Base-by-base conservation (phyloP, 257 asterid genomes). In the Lavandula angustifolia region DNA sequence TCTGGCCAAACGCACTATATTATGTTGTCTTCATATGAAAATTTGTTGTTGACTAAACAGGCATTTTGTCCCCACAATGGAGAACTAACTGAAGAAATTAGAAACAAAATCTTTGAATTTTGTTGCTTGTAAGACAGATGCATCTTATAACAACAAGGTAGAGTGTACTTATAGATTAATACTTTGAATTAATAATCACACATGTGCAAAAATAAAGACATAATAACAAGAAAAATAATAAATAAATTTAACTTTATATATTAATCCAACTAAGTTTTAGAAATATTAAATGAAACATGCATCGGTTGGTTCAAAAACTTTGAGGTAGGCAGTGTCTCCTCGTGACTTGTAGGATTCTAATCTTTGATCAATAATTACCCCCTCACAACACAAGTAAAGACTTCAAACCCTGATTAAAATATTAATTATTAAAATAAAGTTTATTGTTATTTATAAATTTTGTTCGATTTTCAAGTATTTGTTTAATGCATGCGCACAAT, bases 1-100 rank as follows among this genome's bases (percentile, higher is more conserved):
- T 54, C 32, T 13, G 52, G 67, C 80, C 76, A 54, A 67, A 76
- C 80, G 55, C 80, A 72, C 77, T 72, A 7, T 14, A 37, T 55
- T 62, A 55, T 53, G 50, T 62, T 8, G 32, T 22, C 7, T 22
- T 33, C 4, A 50, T 38, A 54, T 17, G 50, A 31, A 59, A 60
- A 22, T 44, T 32, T 16, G 7, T 27, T 42, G 65, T 75, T 65
- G 80, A 75, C 70, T 61, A 55, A 48, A 59, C 43, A 37, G 11
- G 22, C 54, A 52, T 14, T 40, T 68, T 69, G 76, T 70, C 75
- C 65, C 69, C 54, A 9, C 66, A 29, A n/a, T 38, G 58, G 66
- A 31, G 68, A 42, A 62, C 50, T 58, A 10, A 10, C 10, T 16
- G 12, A 49, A 66, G 62, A 67, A 62, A 22, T 10, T 68, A 52